Conservation (phyloP, 257 asterid species). For the Anisodus acutangulus region DNA sequence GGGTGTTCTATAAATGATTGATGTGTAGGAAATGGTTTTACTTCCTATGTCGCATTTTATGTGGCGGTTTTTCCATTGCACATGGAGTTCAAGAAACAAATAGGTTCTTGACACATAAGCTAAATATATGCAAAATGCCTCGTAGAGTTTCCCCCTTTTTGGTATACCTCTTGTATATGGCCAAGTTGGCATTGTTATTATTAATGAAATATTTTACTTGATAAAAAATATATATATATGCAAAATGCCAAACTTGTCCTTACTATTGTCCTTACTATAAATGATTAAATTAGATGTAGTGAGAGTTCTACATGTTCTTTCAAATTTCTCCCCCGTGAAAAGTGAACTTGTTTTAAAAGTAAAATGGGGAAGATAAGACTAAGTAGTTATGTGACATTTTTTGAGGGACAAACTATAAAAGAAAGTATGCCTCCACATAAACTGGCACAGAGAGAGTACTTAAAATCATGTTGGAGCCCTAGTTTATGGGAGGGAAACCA, state of each 20-base stretch:
- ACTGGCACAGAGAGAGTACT: background rate
- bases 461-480: conserved; percentile 14
- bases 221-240: background rate
- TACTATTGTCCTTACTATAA: background rate
- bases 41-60: background rate
- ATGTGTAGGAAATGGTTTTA: conserved; percentile 12
- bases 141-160: no score
- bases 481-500: conserved; percentile 1
- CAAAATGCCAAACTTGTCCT: background rate
- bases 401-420: background rate
- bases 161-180: no score
- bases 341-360: background rate
- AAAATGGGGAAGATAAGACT: background rate
- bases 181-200: no score
- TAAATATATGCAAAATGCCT: background rate
- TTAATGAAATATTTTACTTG: no score
- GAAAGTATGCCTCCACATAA: background rate
- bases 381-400: conserved; percentile 12
- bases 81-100: background rate
- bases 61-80: background rate
- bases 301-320: background rate
- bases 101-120: background rate
- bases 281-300: background rate
- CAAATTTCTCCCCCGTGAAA: background rate
- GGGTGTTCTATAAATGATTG: background rate